A percentile compares a stretch with the other conserved stretches of the same genome.
Evolutionary conservation across 2,329 filamentous ascomycete species (phyloP).

Genomic region (Botrytis porri): DNA sequence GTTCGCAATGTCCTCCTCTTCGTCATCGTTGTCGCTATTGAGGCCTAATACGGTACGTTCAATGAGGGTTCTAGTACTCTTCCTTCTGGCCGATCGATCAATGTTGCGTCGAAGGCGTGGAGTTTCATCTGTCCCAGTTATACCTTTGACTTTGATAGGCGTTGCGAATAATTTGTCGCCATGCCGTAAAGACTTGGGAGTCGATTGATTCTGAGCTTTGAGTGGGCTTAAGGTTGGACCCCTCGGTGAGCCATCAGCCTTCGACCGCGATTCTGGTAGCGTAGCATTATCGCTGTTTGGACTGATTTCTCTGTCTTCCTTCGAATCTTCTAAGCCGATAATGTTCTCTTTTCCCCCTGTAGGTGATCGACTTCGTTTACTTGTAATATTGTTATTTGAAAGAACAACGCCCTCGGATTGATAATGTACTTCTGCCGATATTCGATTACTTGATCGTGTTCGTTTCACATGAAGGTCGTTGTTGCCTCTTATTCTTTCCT

Average conservation of each 20-base stretch:
- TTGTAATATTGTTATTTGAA: background rate
- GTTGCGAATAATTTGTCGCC: constrained; percentile 36
- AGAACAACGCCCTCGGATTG: background rate
- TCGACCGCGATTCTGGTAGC: background rate
- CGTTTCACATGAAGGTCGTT: constrained; percentile 23
- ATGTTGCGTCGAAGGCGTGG: constrained; percentile 44
- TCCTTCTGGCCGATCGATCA: constrained; percentile 81
- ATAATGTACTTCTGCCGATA: background rate
- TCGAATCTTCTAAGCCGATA: constrained; percentile 2
- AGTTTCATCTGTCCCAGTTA: constrained; percentile 26
- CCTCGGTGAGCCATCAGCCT: constrained; percentile 1
- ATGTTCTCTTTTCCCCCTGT: background rate
- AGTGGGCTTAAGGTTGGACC: background rate
- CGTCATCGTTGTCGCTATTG: constrained; percentile 68
- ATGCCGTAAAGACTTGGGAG: constrained; percentile 27
- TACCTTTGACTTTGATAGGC: constrained; percentile 29
- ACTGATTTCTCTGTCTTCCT: constrained; percentile 9
- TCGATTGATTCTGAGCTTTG: constrained; percentile 23
- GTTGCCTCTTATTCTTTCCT: constrained; percentile 18
- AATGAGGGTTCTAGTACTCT: constrained; percentile 75
- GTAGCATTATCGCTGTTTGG: background rate
- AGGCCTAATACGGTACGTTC: constrained; percentile 64
- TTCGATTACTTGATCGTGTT: constrained; percentile 20
- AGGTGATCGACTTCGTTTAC: background rate
- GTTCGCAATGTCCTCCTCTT: constrained; percentile 64